These are phyloP conservation scores for Echinosophora koreensis DNA, from an alignment of 306 rosid species.

Conservation along the genomic window DNA sequence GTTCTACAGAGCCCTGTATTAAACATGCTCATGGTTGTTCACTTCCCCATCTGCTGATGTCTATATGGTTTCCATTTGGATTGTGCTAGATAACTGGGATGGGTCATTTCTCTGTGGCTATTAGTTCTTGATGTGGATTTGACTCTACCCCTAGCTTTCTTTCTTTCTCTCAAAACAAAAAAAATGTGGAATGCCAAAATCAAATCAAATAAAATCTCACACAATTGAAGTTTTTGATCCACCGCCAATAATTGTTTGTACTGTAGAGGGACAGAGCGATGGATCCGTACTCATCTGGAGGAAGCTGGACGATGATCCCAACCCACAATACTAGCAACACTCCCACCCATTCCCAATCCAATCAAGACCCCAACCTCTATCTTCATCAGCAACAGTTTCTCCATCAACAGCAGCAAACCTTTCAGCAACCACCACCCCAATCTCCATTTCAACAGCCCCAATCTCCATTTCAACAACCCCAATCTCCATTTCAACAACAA, in stretches of 20 bases:
- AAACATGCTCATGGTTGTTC: too few species aligned
- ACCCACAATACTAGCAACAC: conserved; percentile 64
- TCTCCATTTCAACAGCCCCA: too few species aligned
- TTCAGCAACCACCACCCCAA: conserved; percentile 39
- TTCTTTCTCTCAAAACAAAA: neutral
- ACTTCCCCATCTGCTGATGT: too few species aligned
- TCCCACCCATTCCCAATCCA: conserved; percentile 57
- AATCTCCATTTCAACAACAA: conserved; percentile 53
- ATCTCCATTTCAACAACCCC: conserved; percentile 17
- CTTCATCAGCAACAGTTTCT: conserved; percentile 61
- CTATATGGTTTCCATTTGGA: too few species aligned
- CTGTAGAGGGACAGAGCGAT: conserved; percentile 39
- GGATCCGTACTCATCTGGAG: conserved; percentile 78
- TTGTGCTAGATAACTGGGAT: too few species aligned
- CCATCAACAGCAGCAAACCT: conserved; percentile 53
- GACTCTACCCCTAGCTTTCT: neutral
- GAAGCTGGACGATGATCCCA: conserved; percentile 87
- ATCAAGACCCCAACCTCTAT: conserved; percentile 66
- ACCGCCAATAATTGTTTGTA: too few species aligned
- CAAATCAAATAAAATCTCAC: neutral
- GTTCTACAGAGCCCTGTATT: too few species aligned
- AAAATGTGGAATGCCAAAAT: neutral
- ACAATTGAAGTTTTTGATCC: too few species aligned
- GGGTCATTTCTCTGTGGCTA: too few species aligned
- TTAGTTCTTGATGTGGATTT: too few species aligned